Base-by-base conservation (phyloP, 2,329 filamentous ascomycete species). In the Fusarium scirpi region DNA sequence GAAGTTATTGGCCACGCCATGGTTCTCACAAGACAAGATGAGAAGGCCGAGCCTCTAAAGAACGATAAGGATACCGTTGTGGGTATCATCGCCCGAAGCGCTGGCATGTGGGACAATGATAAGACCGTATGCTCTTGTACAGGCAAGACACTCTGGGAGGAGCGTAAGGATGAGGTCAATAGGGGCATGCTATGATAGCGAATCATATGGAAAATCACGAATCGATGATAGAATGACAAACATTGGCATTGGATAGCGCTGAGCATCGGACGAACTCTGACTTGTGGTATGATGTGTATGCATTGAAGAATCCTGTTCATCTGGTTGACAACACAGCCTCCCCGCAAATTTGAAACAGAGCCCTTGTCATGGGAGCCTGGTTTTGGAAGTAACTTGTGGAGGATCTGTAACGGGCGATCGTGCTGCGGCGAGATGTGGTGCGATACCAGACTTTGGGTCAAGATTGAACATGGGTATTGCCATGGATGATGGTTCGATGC, bases 101-200 rank as follows among this genome's bases (percentile, higher is more conserved):
- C 96, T 18, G 96, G 96, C n/a, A 92, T 97, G 67, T 99, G 96
- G 96, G 95, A 98, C 80, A 97, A 99, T 76, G 94, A 98, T 79
- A 99, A 98, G 87, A 97, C 93, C 47, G 95, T 99, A 8, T 99
- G 96, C 80, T 97, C 94, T 49, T 99, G 96, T 81, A 97, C 94
- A 40, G 96, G 96, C 6, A 98, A 98, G 89, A 98, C 94, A 60
- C 89, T 99, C 13, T 99, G 96, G 96, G 92, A 99, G 81, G 96
- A 99, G 85, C 89, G 96, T 74, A 91, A 91, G 81, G 94, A 98
- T 76, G 93, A 97, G 83, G 90, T 94, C 44, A 86, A 87, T 72
- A 94, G 93, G 82, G 96, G 96, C 5, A 98, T 99, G 93, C 83
- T 96, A 74, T 98, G 81, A 89, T 67, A 71, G 22, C 67, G 51